Percentiles rank a stretch among this genome's conserved stretches.
Evolutionary conservation across 2,329 filamentous ascomycete genomes (phyloP).

Genomic region (Fusarium nisikadoi): DNA sequence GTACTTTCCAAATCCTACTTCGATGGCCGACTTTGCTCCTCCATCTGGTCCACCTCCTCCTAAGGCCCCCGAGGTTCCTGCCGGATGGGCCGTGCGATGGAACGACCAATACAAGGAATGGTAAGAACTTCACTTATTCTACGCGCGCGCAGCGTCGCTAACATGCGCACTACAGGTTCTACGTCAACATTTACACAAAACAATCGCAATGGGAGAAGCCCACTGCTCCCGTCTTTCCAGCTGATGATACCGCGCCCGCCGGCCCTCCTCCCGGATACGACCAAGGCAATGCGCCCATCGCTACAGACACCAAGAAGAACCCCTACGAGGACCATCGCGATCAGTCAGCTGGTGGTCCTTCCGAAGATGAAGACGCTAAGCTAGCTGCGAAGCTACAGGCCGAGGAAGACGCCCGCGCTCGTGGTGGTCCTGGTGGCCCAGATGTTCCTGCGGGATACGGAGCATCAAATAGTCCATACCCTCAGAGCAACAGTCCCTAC

Average conservation of each 20-base stretch:
- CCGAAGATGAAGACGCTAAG: constrained; percentile 73
- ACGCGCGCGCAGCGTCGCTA: constrained; percentile 7
- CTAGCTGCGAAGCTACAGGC: constrained; percentile 83
- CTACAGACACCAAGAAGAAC: constrained; percentile 72
- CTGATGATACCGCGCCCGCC: constrained; percentile 55
- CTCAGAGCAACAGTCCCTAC: constrained; percentile 43
- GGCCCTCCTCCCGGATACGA: constrained; percentile 77
- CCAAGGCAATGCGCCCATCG: constrained; percentile 53
- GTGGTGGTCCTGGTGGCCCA: constrained; percentile 45
- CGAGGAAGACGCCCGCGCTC: constrained; percentile 77
- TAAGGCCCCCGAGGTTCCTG: constrained; percentile 69
- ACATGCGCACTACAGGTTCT: constrained; percentile 71
- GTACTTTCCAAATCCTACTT: constrained; percentile 3
- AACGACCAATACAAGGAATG: constrained; percentile 91
- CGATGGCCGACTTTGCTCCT: constrained; percentile 65
- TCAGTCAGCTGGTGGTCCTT: constrained; percentile 48
- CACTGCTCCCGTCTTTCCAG: constrained; percentile 71
- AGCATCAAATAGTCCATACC: constrained; percentile 44
- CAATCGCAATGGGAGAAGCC: constrained; percentile 92
- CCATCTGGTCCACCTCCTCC: constrained; percentile 67
- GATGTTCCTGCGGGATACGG: constrained; percentile 50
- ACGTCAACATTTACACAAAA: constrained; percentile 88
- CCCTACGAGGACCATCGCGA: constrained; percentile 67
- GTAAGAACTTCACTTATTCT: constrained; percentile 53
- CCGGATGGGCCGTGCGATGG: constrained; percentile 85